These are phyloP conservation scores for Hyaloscypha variabilis DNA, from an alignment of 495 filamentous ascomycete genomes.

Conservation along the genomic window DNA sequence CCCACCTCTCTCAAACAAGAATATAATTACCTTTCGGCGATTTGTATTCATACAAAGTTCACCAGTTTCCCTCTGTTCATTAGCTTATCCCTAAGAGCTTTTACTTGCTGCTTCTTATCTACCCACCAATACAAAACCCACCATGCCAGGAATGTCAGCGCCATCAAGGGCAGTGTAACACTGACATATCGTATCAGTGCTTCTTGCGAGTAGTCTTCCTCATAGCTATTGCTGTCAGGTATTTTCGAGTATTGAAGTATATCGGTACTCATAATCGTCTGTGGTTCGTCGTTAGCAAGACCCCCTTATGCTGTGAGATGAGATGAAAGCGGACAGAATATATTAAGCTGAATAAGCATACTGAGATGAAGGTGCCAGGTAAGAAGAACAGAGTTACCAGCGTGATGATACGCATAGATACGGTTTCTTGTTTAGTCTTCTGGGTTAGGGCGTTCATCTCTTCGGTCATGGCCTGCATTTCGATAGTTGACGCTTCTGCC, in stretches of 20 bases:
- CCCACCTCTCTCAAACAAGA: too few relatives aligned
- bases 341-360: conserved; percentile 28
- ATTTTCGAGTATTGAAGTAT: conserved; percentile 14
- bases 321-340: neutral
- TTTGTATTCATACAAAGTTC: too few relatives aligned
- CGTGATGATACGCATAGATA: conserved; percentile 46
- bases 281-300: neutral
- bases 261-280: conserved; percentile 26
- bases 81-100: neutral
- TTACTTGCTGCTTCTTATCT: neutral
- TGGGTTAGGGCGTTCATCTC: conserved; percentile 39
- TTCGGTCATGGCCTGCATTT: conserved; percentile 38
- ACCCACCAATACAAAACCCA: conserved; percentile 5
- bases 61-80: too few relatives aligned
- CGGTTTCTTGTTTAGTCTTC: conserved; percentile 42
- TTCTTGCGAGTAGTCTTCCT: neutral
- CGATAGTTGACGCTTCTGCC: conserved; percentile 32
- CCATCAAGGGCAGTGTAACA: conserved; percentile 19
- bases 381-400: conserved; percentile 45
- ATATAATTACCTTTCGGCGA: too few relatives aligned
- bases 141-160: conserved; percentile 15
- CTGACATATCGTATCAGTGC: conserved; percentile 8
- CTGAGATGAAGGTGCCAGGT: conserved; percentile 44
- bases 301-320: neutral
- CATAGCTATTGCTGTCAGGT: conserved; percentile 1